Conservation (phyloP, 2,329 filamentous ascomycete genomes). For the Ophiostoma triangulosporum region DNA sequence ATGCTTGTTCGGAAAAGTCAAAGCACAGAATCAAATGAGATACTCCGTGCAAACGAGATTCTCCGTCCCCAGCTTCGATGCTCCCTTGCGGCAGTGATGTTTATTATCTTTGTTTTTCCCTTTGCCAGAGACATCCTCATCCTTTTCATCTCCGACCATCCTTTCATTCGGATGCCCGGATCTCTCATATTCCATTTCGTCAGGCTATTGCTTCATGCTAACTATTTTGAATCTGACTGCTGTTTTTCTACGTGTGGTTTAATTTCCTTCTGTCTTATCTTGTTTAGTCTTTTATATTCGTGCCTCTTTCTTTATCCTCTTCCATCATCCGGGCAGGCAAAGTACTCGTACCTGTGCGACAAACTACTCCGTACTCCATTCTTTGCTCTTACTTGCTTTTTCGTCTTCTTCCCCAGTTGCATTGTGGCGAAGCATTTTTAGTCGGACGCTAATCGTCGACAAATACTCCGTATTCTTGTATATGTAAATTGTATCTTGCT, state of each 20-base stretch:
- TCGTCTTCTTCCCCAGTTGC: background rate
- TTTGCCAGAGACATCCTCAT: too few relatives aligned
- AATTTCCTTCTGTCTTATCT: background rate
- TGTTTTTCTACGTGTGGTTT: too few relatives aligned
- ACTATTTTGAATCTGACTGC: too few relatives aligned
- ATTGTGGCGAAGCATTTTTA: slow-evolving; percentile 1
- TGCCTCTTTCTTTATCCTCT: too few relatives aligned
- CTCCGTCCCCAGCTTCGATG: background rate
- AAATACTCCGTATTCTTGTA: background rate
- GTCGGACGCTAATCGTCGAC: background rate
- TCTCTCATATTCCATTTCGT: background rate
- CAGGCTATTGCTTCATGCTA: too few relatives aligned
- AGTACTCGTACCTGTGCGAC: too few relatives aligned
- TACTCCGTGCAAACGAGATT: background rate
- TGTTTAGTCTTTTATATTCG: background rate
- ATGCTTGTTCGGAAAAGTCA: too few relatives aligned
- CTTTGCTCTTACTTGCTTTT: background rate
- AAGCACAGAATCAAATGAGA: background rate
- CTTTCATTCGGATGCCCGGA: background rate
- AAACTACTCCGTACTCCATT: background rate
- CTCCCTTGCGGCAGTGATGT: background rate
- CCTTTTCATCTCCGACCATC: background rate
- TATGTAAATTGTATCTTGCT: too few relatives aligned
- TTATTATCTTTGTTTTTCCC: background rate
- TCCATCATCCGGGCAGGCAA: too few relatives aligned